Conservation (phyloP, 164 flowering plant species). For the Berberis vulgaris region DNA sequence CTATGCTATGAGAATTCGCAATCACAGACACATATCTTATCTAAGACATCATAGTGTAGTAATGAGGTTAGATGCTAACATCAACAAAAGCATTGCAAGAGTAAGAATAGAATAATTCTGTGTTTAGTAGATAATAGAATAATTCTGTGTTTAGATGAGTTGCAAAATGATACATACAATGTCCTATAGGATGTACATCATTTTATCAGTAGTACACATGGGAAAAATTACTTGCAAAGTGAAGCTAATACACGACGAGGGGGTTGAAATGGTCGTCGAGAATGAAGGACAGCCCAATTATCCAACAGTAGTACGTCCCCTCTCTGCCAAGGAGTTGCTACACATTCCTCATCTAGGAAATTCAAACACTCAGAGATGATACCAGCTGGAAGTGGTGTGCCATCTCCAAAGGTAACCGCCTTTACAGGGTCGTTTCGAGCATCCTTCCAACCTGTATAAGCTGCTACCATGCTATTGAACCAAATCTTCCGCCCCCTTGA, state of each 20-base stretch:
- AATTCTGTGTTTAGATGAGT: too few relatives aligned
- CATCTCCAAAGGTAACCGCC: constrained; percentile 84
- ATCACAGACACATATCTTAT: too few relatives aligned
- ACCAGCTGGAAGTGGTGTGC: constrained; percentile 62
- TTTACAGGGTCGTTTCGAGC: constrained; percentile 63
- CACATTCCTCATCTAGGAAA: constrained; percentile 69
- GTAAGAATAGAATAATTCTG: too few relatives aligned
- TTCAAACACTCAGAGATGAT: constrained; percentile 51
- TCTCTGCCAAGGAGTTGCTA: constrained; percentile 81
- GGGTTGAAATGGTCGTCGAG: constrained; percentile 58
- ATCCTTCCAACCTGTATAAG: constrained; percentile 82
- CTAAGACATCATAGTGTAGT: too few relatives aligned
- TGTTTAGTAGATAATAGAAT: too few relatives aligned
- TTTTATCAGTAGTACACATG: too few relatives aligned
- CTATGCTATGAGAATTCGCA: too few relatives aligned
- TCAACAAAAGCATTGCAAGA: too few relatives aligned
- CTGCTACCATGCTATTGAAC: constrained; percentile 94
- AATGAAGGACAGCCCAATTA: constrained; percentile 81
- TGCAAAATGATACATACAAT: too few relatives aligned
- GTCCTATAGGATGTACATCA: too few relatives aligned
- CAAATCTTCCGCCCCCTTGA: constrained; percentile 70
- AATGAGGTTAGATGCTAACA: too few relatives aligned
- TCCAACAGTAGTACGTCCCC: constrained; percentile 75
- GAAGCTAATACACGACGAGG: constrained; percentile 85
- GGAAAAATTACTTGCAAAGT: constrained; percentile 48